Evolutionary conservation across 108 stramenopile species (phyloP), one percentile per base, ranked within the genome.

Genomic region (Nitzschia putrida): DNA sequence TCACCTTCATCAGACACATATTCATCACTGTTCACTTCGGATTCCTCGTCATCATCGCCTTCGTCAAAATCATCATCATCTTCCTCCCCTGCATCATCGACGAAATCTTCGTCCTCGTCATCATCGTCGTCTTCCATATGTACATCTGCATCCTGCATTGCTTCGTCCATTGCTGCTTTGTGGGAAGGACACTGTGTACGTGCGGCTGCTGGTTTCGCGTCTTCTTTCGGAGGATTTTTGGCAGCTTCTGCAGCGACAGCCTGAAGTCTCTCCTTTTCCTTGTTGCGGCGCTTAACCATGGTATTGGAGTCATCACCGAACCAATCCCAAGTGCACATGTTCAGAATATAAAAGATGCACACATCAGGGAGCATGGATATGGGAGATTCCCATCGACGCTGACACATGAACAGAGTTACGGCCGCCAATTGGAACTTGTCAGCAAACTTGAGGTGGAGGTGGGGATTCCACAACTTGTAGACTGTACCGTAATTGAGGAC

Each of bases 261-360:
- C 11, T 76, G 79, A 38, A 75, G 61, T 11, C 55, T 55, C 6
- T 50, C 51, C 72, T 69, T 76, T 69, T 78, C 76, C 11, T 53
- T 59, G 41, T 71, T 73, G 51, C 73, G 68, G 26, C 66, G 26
- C 56, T 57, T 51, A 34, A 65, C 68, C 81, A 94, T 83, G 8
- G 68, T 74, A 6, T 57, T 49, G 14, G 60, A 43, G 7, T 67
- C 75, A 66, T 94, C 93, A 44, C 82, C 71, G 55, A 88, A 80
- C 93, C 93, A 95, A 60, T 92, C 90, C 90, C 88, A 95, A 7
- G 81, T 78, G 66, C 87, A 88, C 91, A 95, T 92, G 76, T 95
- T 95, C 47, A 95, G 66, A 70, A 95, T 95, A 72, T 90, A 95
- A 63, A 79, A 91, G 47, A 95, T 78, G 60, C 87, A 87, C 55